These are phyloP conservation scores for Fallopia convolvulus DNA, from an alignment of 148 eudicot species.

Conservation along the genomic window DNA sequence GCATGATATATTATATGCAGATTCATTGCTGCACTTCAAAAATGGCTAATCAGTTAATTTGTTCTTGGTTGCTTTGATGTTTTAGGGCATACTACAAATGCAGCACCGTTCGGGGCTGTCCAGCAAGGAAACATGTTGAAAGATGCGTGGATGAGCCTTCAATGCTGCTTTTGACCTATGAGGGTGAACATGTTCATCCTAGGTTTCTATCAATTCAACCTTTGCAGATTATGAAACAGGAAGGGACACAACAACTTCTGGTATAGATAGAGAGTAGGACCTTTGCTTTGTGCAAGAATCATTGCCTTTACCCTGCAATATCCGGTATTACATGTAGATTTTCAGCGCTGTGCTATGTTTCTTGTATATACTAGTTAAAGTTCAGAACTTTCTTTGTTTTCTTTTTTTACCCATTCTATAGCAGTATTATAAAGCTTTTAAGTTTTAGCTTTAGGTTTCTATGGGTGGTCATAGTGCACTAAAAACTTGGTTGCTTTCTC, in stretches of 20 bases:
- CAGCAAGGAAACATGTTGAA: constrained; percentile 12
- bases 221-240: background rate
- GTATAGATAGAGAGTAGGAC: background rate
- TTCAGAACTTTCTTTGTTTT: background rate
- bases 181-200: constrained; percentile 11
- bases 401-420: background rate
- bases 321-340: background rate
- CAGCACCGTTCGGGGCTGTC: constrained; percentile 11
- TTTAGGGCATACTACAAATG: constrained; percentile 14
- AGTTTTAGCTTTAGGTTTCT: background rate
- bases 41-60: too few relatives aligned
- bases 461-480: too few relatives aligned
- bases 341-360: background rate
- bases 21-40: too few relatives aligned
- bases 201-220: background rate
- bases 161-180: constrained; percentile 7
- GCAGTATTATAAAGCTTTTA: background rate
- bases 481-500: too few relatives aligned
- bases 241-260: background rate
- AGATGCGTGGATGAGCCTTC: constrained; percentile 11
- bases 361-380: background rate
- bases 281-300: background rate
- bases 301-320: background rate
- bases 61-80: background rate
- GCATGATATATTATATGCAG: background rate